phyloP scores from a whole-genome alignment of 2,329 filamentous ascomycete species.

The Ustilaginoidea virens region DNA sequence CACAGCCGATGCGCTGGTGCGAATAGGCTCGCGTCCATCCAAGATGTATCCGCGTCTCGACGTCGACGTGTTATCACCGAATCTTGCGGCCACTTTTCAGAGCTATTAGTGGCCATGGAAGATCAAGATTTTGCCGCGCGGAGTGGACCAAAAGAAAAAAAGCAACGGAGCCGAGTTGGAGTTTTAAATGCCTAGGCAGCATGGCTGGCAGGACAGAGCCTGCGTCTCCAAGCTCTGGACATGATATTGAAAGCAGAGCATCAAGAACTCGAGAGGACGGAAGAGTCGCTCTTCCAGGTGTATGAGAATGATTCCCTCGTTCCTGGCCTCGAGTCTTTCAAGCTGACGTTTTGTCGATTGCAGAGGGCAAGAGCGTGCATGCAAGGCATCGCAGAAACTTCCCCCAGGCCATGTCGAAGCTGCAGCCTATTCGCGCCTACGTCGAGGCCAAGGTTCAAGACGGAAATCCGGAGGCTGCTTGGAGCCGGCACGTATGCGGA shows the following conservation, averaged over 20 bases:
- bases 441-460: conserved; percentile 4
- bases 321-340: too few relatives aligned
- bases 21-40: conserved; percentile 6
- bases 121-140: conserved; percentile 6
- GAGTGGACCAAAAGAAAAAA: too few relatives aligned
- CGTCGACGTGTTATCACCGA: conserved; percentile 7
- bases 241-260: conserved; percentile 6
- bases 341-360: too few relatives aligned
- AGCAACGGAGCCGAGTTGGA: too few relatives aligned
- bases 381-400: conserved; percentile 8
- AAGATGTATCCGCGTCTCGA: conserved; percentile 7
- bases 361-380: conserved; percentile 7
- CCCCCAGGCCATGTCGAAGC: conserved; percentile 3
- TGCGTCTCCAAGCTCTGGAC: conserved; percentile 9
- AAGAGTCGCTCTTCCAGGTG: conserved; percentile 7
- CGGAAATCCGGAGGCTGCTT: background rate
- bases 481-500: conserved; percentile 6
- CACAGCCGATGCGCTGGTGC: conserved; percentile 1
- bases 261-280: background rate
- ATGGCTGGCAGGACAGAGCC: conserved; percentile 9
- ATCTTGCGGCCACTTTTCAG: conserved; percentile 6
- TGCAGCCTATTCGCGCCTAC: conserved; percentile 6
- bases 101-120: conserved; percentile 6
- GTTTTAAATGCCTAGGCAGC: too few relatives aligned
- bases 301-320: background rate